phyloP scores from a whole-genome alignment of 2,329 filamentous ascomycete genomes.

The Epichloe bromicola region DNA sequence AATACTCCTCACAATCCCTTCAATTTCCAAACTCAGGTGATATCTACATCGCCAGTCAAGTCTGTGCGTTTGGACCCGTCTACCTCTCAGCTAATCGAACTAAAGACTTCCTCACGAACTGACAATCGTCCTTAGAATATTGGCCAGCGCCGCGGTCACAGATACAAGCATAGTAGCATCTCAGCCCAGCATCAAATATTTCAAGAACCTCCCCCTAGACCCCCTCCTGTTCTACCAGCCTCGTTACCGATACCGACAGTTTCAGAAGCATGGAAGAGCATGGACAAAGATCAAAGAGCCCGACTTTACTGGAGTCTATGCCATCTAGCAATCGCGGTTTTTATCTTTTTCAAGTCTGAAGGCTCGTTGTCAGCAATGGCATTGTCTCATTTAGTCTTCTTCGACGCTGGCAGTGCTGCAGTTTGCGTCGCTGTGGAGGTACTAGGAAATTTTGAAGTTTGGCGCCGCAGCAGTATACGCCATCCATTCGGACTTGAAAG shows the following conservation, averaged over 20 bases:
- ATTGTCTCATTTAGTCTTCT: conserved; percentile 84
- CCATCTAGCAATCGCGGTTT: conserved; percentile 70
- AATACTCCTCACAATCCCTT: conserved; percentile 53
- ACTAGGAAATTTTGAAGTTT: conserved; percentile 92
- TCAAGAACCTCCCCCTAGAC: conserved; percentile 79
- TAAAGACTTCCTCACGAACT: background rate
- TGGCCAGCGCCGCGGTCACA: conserved; percentile 84
- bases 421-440: conserved; percentile 89
- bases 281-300: conserved; percentile 75
- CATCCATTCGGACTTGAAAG: conserved; percentile 91
- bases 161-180: conserved; percentile 94
- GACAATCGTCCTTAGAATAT: conserved; percentile 47
- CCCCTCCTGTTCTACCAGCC: conserved; percentile 78
- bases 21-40: conserved; percentile 81
- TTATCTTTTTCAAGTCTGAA: conserved; percentile 80
- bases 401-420: conserved; percentile 84
- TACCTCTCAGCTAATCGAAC: conserved; percentile 3
- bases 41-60: conserved; percentile 64
- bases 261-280: conserved; percentile 76
- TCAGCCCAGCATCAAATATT: conserved; percentile 86
- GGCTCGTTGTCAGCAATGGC: conserved; percentile 86
- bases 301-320: conserved; percentile 82
- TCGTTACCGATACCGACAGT: conserved; percentile 85
- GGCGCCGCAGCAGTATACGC: conserved; percentile 81
- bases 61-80: conserved; percentile 39